Evolutionary conservation across 192 early-diverging fungal genomes (phyloP), one percentile per base, ranked within the genome.

Genomic region (Coemansia sp.): DNA sequence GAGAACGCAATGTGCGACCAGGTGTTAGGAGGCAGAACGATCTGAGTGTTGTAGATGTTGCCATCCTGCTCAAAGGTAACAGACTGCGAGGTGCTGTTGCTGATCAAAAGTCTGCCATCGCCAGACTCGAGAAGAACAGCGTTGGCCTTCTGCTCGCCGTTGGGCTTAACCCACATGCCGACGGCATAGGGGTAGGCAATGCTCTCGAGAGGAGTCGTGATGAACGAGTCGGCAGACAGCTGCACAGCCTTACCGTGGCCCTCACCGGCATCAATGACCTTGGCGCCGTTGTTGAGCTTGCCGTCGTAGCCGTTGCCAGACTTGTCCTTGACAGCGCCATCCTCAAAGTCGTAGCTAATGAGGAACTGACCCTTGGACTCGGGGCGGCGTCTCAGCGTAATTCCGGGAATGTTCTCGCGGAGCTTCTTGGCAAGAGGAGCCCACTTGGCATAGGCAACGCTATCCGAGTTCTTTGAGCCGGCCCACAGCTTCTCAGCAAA

Each of bases 401-500:
- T 59, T 11, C 71, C 68, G 12, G 78, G 67, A 44, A 80, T 80
- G 58, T 70, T 73, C 51, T 74, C 62, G 51, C 68, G 71, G 23
- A 80, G 62, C 52, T 80, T 80, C 78, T 74, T 80, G 49, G 62
- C 68, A 44, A 56, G 59, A 23, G 65, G 71, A 41, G 58, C 69
- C 64, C 63, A 80, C 60, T 64, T 50, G 49, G 63, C 67, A 22
- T 67, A 80, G 21, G 69, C 51, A 46, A 65, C 42, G n/a, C 37
- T 50, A 53, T 69, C 63, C 2, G 64, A 47, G 59, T 64, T 74
- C 56, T 70, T 72, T 45, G 61, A 39, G 7, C 78, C 78, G 2
- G 71, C 44, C 78, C 78, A 80, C 42, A 80, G 47, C 53, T 74
- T 80, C 58, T 80, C 67, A 41, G 71, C 61, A 46, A 70, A 59